Evolutionary conservation across 139 green algal species (phyloP).

Genomic region (Bryopsis sp.): DNA sequence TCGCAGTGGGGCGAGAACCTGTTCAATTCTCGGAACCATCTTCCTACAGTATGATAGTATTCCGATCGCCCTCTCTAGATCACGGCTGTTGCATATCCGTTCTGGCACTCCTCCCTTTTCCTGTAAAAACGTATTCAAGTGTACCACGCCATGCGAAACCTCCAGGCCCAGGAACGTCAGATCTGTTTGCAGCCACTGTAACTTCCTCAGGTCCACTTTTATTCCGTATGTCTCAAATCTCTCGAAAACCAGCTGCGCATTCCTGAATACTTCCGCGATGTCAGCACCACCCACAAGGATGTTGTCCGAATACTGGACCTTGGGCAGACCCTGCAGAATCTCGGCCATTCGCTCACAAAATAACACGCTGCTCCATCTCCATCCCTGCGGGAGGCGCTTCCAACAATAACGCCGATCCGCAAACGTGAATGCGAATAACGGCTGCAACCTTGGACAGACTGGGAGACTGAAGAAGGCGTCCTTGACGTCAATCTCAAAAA

Average conservation of each 20-base stretch:
- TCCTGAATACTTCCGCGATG: not conserved
- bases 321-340: conserved; percentile 7
- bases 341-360: conserved; percentile 16
- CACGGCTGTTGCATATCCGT: not conserved
- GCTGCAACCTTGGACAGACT: not conserved
- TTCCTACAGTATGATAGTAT: conserved; percentile 6
- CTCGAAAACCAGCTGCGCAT: not conserved
- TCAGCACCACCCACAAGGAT: conserved; percentile 4
- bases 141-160: not conserved
- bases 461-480: conserved; percentile 17
- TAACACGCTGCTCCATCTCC: conserved; percentile 12
- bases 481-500: conserved; percentile 14
- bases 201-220: conserved; percentile 17
- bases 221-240: conserved; percentile 8
- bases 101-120: not conserved
- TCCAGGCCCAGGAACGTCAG: conserved; percentile 14
- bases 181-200: not conserved
- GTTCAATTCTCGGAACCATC: not conserved
- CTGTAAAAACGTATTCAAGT: not conserved
- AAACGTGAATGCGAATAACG: conserved; percentile 8
- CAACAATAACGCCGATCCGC: conserved; percentile 4
- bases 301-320: conserved; percentile 7
- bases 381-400: conserved; percentile 13
- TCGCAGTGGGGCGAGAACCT: conserved; percentile 5
- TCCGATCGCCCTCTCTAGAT: conserved; percentile 8